Evolutionary conservation across 768 basidiomycete genomes (phyloP), one percentile per base, ranked within the genome.

Genomic region (Pleurotus sapidus): DNA sequence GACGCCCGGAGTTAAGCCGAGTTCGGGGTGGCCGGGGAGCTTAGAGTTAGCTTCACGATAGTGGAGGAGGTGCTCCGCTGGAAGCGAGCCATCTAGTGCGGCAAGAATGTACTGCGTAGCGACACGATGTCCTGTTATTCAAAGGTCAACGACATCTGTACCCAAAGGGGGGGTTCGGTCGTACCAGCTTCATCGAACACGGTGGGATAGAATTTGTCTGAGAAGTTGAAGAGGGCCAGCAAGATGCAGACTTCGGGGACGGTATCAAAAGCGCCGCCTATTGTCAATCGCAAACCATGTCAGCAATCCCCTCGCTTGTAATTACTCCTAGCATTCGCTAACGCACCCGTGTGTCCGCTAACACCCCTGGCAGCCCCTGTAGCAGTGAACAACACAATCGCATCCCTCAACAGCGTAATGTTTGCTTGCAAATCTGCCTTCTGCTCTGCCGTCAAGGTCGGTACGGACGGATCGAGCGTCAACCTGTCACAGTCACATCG

Each of bases 1-100:
- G 72, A 95, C 84, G 25, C 93, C 93, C n/a, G 93, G 93, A 0
- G 93, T 94, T 58, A 94, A 77, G 20, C 93, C 93, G 5, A 94
- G 78, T 72, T 94, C 93, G 12, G 93, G 93, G 65, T 95, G 93
- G 12, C 92, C 93, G 2, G 93, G 93, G 34, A 95, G 86, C 65
- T 89, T 88, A 34, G 91, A 88, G 71, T 93, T 81, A 57, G 93
- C 93, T 65, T 85, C 88, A 50, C 93, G 89, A 71, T 95, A 95
- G 67, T 88, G 87, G 3, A 95, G 72, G 47, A 95, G 83, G 38
- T 93, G 89, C 64, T 90, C 89, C 1, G 80, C 74, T 9, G 90
- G 84, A 37, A 94, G 57, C 24, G 82, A 68, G 0, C 91, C 91
- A 34, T 92, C 85, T 11, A 94, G 77, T 0, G 88, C 91, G 34